A percentile compares a stretch with the other conserved stretches of the same genome.
These are phyloP conservation scores for Prunus padus DNA, from an alignment of 306 rosid genomes.

Conservation along the genomic window DNA sequence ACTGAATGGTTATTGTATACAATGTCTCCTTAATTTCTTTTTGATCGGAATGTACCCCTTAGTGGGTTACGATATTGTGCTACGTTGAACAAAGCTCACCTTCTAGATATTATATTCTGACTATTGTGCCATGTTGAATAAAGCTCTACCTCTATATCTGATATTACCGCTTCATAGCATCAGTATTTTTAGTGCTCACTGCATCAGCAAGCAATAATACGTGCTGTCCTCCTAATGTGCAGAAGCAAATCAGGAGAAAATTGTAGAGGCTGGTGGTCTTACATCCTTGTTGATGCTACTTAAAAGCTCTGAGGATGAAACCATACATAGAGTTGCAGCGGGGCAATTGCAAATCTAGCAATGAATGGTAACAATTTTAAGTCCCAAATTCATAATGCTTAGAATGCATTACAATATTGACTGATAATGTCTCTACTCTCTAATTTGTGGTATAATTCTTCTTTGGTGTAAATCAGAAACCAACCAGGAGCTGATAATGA, in stretches of 20 bases:
- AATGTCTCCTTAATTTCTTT: background rate
- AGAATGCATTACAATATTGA: conserved; percentile 9
- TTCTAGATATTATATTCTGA: conserved; percentile 7
- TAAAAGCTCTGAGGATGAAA: conserved; percentile 79
- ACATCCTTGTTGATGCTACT: conserved; percentile 85
- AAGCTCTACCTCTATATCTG: background rate
- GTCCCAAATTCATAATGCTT: conserved; percentile 7
- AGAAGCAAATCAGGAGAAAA: conserved; percentile 96
- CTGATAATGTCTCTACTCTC: background rate
- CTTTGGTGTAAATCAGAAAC: conserved; percentile 54
- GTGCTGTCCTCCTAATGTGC: conserved; percentile 25
- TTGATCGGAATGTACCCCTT: background rate
- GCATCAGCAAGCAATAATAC: conserved; percentile 22
- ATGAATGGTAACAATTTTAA: conserved; percentile 69
- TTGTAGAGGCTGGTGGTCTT: conserved; percentile 96
- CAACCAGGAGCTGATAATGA: conserved; percentile 98
- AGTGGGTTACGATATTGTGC: conserved; percentile 4
- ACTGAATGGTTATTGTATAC: background rate
- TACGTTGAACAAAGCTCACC: conserved; percentile 15
- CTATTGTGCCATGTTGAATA: background rate
- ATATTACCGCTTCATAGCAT: conserved; percentile 6
- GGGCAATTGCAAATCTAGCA: conserved; percentile 97
- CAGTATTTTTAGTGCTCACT: conserved; percentile 5
- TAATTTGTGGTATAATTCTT: conserved; percentile 13
- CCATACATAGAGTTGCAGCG: conserved; percentile 98